phyloP scores from a whole-genome alignment of 2,329 filamentous ascomycete genomes.

The Cryphonectria nitschkei region DNA sequence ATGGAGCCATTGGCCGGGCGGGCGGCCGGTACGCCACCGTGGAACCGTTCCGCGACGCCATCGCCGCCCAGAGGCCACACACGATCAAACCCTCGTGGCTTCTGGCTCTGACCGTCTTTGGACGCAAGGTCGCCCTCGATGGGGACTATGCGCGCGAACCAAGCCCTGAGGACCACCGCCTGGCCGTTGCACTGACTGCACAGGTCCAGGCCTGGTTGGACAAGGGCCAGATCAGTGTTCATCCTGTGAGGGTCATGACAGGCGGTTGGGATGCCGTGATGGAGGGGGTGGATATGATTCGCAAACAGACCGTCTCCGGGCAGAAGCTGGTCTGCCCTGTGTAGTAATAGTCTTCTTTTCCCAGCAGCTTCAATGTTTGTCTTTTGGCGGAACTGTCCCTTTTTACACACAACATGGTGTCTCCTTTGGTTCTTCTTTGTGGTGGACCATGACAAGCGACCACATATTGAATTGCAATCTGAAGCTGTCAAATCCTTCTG shows the following conservation, averaged over 20 bases:
- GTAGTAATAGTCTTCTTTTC: background rate
- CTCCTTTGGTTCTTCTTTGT: too few species aligned
- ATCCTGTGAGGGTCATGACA: background rate
- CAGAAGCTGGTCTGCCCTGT: background rate
- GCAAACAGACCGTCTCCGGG: background rate
- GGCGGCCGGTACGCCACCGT: conserved; percentile 33
- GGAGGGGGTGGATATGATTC: background rate
- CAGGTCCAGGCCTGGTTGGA: background rate
- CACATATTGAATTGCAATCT: too few species aligned
- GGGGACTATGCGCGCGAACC: background rate
- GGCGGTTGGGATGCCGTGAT: background rate
- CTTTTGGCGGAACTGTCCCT: too few species aligned
- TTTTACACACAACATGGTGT: too few species aligned
- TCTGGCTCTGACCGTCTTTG: background rate
- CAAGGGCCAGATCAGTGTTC: background rate
- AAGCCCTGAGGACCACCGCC: background rate
- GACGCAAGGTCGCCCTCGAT: background rate
- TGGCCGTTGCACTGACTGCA: background rate
- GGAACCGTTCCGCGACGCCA: background rate
- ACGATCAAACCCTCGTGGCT: conserved; percentile 1
- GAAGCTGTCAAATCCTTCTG: too few species aligned
- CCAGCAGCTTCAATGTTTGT: too few species aligned
- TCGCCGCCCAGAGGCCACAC: background rate
- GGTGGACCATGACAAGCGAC: too few species aligned
- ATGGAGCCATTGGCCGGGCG: conserved; percentile 38